Base-by-base conservation (phyloP, 2,329 filamentous ascomycete genomes). In the Purpureocillium lavendulum region DNA sequence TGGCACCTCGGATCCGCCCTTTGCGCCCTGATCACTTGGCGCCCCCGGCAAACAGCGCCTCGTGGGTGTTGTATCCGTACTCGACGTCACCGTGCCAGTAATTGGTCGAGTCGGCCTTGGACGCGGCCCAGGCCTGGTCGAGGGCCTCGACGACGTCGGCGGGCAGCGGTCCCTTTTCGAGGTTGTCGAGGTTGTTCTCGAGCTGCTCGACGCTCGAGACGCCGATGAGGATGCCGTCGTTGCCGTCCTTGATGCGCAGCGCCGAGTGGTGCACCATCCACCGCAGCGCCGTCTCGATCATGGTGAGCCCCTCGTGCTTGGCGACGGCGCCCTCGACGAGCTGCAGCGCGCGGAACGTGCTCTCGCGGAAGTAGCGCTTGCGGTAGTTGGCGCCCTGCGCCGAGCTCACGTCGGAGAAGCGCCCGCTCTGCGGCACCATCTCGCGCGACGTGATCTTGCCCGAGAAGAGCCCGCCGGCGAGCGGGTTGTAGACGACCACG, bases 401-500 rank as follows among this genome's bases (percentile, higher is more conserved):
- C 12, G 77, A 75, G 30, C 53, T 54, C 14, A 61, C 61, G 49
- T 82, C 69, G 46, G 78, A 82, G 65, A 82, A 94, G 29, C 86
- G 76, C 11, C 87, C 86, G 41, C 81, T 76, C 0, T 65, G 60
- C 0, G 84, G 84, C 16, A 69, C 60, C 31, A 69, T 58, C 49
- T 87, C 81, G 36, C 65, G 64, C 38, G 75, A 74, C 64, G 83
- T 85, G 67, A 86, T 80, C 64, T 88, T 89, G 46, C 86, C 87
- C 9, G 78, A 82, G 59, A 94, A 84, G 11, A 94, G 65, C 2
- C 87, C 87, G 15, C 86, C 87, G 2, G 85, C 85, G 40, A 90
- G 68, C 1, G 86, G 87, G 58, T 92, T 94, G 64, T 89, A 90
- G 32, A 87, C 69, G 7, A 90, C 85, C 34, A 92, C 72, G 46